These are phyloP conservation scores for Capronia americana DNA, from an alignment of 2,329 filamentous ascomycete species.

Conservation along the genomic window DNA sequence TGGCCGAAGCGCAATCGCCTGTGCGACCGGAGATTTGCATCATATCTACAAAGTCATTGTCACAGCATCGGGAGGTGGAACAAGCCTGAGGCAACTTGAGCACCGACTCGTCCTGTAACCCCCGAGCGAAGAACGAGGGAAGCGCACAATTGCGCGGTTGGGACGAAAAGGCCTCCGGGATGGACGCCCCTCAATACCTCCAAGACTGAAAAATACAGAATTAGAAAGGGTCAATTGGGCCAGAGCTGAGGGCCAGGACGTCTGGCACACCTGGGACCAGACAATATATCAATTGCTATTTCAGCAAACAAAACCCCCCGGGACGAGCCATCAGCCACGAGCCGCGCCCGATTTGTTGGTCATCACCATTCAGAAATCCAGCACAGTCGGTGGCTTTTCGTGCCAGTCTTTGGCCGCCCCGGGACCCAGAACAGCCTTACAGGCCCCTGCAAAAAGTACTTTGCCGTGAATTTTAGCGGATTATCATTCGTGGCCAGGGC, in stretches of 20 bases:
- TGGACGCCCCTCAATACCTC: conserved; percentile 23
- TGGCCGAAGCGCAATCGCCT: conserved; percentile 15
- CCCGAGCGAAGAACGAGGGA: conserved; percentile 13
- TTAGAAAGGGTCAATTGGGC: conserved; percentile 11
- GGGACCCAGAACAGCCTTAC: conserved; percentile 10
- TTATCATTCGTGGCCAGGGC: conserved; percentile 1
- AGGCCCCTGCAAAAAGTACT: conserved; percentile 9
- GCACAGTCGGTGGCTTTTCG: not conserved
- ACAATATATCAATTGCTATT: conserved; percentile 15
- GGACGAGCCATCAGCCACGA: conserved; percentile 34
- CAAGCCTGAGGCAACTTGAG: conserved; percentile 12
- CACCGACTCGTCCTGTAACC: conserved; percentile 13
- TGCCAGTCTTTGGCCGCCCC: conserved; percentile 5
- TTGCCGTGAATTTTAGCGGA: conserved; percentile 3
- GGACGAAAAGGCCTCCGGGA: conserved; percentile 22
- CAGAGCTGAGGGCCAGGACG: not conserved
- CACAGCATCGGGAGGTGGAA: conserved; percentile 27
- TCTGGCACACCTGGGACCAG: conserved; percentile 8
- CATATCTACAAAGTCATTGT: conserved; percentile 23
- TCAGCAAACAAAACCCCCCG: conserved; percentile 25
- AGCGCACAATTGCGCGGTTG: conserved; percentile 23
- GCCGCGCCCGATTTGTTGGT: conserved; percentile 18
- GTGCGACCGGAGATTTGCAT: conserved; percentile 32
- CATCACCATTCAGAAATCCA: conserved; percentile 2
- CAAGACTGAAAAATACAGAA: conserved; percentile 22